A percentile compares a stretch with the other conserved stretches of the same genome.
Conservation (phyloP, 1,284 basidiomycete species). For the Fomitopsis betulina region DNA sequence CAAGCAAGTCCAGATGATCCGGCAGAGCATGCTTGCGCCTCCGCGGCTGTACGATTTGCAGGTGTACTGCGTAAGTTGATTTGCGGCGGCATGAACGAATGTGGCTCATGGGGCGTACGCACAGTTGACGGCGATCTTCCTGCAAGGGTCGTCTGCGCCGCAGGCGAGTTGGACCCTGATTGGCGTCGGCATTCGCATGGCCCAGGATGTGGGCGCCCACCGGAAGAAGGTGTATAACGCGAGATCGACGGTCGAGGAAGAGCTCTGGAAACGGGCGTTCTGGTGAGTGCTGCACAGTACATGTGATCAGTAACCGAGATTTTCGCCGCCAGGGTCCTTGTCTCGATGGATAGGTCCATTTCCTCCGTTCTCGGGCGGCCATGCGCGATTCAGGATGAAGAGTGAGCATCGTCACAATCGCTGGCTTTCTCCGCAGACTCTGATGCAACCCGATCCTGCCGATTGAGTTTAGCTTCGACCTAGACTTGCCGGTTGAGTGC, state of each 20-base stretch:
- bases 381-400: conserved; percentile 81
- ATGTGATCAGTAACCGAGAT: too few species aligned
- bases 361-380: conserved; percentile 76
- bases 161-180: conserved; percentile 51
- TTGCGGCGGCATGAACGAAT: background rate
- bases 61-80: conserved; percentile 36
- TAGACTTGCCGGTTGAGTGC: conserved; percentile 53
- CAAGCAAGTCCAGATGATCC: conserved; percentile 55
- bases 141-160: conserved; percentile 44
- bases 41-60: conserved; percentile 71
- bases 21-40: conserved; percentile 51
- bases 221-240: conserved; percentile 31
- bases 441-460: background rate
- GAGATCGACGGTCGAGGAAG: conserved; percentile 35
- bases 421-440: background rate
- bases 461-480: conserved; percentile 42
- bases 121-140: conserved; percentile 32
- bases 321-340: conserved; percentile 44
- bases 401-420: conserved; percentile 42
- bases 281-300: conserved; percentile 43
- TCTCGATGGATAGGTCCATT: conserved; percentile 57
- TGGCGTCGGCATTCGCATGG: conserved; percentile 48
- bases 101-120: background rate
- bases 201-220: conserved; percentile 42
- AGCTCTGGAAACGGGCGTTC: conserved; percentile 61